A percentile compares a stretch with the other conserved stretches of the same genome.
Conservation (phyloP, 768 basidiomycete species). For the Lactarius hengduanensis region DNA sequence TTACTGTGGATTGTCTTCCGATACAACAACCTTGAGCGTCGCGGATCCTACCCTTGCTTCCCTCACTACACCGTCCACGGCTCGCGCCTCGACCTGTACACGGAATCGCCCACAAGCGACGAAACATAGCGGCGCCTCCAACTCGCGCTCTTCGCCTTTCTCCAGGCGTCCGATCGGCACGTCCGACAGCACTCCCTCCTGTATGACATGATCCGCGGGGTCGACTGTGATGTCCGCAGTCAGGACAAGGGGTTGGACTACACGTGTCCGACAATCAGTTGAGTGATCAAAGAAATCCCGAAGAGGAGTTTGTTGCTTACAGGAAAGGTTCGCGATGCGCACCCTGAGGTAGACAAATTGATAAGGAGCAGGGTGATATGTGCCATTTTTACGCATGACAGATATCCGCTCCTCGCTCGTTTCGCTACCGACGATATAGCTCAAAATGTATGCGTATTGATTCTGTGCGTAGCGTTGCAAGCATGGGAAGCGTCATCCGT, state of each 20-base stretch:
- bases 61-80: slow-evolving; percentile 29
- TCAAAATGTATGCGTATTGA: slow-evolving; percentile 55
- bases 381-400: slow-evolving; percentile 39
- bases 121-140: slow-evolving; percentile 67
- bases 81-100: slow-evolving; percentile 40
- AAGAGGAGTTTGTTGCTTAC: slow-evolving; percentile 45
- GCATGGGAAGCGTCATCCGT: slow-evolving; percentile 73
- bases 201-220: slow-evolving; percentile 63
- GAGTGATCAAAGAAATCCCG: not conserved
- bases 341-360: slow-evolving; percentile 62
- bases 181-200: slow-evolving; percentile 63
- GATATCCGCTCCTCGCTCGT: slow-evolving; percentile 14
- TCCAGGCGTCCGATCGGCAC: slow-evolving; percentile 64
- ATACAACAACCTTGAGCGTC: slow-evolving; percentile 42
- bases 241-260: slow-evolving; percentile 54
- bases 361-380: slow-evolving; percentile 53
- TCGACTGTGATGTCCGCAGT: slow-evolving; percentile 53
- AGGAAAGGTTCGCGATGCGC: slow-evolving; percentile 59
- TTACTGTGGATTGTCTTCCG: slow-evolving; percentile 25
- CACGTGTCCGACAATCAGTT: slow-evolving; percentile 12
- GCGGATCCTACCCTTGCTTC: slow-evolving; percentile 37
- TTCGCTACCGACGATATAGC: slow-evolving; percentile 25
- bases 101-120: slow-evolving; percentile 67
- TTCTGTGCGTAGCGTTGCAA: slow-evolving; percentile 72
- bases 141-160: slow-evolving; percentile 48